Evolutionary conservation across 1,139 yeast species (phyloP), one percentile per base, ranked within the genome.

Genomic region (Tardiomyces digboiensis): DNA sequence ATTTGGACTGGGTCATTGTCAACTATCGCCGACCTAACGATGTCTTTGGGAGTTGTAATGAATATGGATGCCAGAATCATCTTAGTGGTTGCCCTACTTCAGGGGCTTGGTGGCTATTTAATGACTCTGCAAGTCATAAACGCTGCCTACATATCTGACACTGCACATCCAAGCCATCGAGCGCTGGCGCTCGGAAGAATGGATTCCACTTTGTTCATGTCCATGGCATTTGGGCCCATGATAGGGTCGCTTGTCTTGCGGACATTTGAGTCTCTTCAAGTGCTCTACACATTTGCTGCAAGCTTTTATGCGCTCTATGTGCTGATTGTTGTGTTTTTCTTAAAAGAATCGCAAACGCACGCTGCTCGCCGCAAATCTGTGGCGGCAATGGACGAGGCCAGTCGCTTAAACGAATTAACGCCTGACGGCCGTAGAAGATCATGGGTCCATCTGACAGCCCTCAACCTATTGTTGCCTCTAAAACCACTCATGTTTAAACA

Each of bases 201-300:
- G 23, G 68, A 73, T 45, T 86, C 88, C 0, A 64, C 75, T 20
- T 56, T 82, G 47, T 81, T 74, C 54, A 66, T 72, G 4, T 89
- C 89, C 0, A 58, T 79, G 49, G 80, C 82, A 1, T 21, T 74
- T 14, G 91, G 91, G 1, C 93, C 94, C 0, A 47, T 78, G 29
- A 45, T 72, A 1, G 84, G 85, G 0, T 76, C 80, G 44, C 45
- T 67, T 3, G 36, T 68, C 4, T 46, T 67, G 5, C 46, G 53
- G 19, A 7, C 43, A 48, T 48, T 64, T 45, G 55, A 54, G 38
- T 41, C 62, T 39, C 48, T 59, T n/a, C 29, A 61, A 13, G 42
- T 52, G 1, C 49, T 66, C 7, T 54, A 65, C 47, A 61, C 51
- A 45, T 36, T 54, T 4, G 56, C 64, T 10, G 42, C 58, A 2